Conservation (phyloP, 768 basidiomycete species). For the Coprinopsis marcescibilis region DNA sequence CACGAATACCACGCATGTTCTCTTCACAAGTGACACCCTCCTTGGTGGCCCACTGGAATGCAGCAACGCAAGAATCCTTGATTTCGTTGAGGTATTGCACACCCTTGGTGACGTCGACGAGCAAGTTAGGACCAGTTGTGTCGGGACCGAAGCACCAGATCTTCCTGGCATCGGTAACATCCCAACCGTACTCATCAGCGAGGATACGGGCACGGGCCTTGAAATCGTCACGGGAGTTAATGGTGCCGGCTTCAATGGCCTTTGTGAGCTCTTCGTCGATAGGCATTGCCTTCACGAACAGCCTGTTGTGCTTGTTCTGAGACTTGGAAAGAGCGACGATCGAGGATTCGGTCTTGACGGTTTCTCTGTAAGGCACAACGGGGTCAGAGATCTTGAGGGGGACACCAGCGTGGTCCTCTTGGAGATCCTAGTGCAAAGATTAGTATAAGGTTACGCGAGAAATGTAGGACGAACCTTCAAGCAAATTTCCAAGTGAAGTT, state of each 20-base stretch:
- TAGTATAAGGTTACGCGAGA: slow-evolving; percentile 1
- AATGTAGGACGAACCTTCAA: slow-evolving; percentile 62
- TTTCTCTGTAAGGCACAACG: slow-evolving; percentile 97
- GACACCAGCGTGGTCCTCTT: slow-evolving; percentile 99
- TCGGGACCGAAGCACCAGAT: slow-evolving; percentile 99
- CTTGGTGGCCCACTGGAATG: slow-evolving; percentile 99
- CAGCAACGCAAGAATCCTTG: slow-evolving; percentile 99
- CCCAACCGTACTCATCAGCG: slow-evolving; percentile 97
- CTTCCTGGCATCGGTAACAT: slow-evolving; percentile 98
- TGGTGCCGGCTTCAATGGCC: slow-evolving; percentile 84
- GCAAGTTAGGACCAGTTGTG: slow-evolving; percentile 91
- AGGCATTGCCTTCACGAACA: slow-evolving; percentile 90
- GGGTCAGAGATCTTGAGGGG: slow-evolving; percentile 98
- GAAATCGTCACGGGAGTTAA: slow-evolving; percentile 94
- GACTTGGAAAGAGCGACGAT: slow-evolving; percentile 98
- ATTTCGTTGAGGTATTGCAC: slow-evolving; percentile 99
- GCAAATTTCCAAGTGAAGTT: slow-evolving; percentile 99
- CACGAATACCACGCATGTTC: slow-evolving; percentile 96
- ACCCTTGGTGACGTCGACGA: slow-evolving; percentile 98
- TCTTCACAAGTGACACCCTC: slow-evolving; percentile 96
- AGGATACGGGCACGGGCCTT: slow-evolving; percentile 92
- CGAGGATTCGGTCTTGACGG: slow-evolving; percentile 91
- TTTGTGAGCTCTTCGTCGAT: slow-evolving; percentile 90
- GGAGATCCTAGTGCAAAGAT: slow-evolving; percentile 65
- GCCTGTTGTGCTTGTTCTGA: slow-evolving; percentile 99